Conservation (phyloP, 2,329 filamentous ascomycete genomes). For the Xylariomycetidae sp. region DNA sequence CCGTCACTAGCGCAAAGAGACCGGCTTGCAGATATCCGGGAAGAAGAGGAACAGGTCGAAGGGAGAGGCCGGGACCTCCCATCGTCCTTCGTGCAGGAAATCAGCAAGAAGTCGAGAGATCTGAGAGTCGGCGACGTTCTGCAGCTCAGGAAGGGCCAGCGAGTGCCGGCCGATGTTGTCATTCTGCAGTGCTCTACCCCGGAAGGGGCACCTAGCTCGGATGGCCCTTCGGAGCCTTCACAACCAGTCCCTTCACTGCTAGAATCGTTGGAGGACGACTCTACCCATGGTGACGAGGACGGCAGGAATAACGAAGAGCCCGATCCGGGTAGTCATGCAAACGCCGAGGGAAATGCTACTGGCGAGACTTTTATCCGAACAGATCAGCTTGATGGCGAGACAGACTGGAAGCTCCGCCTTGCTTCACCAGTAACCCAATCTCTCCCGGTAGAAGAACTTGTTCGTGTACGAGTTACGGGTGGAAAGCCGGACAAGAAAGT, state of each 20-base stretch:
- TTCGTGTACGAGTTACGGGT: constrained; percentile 65
- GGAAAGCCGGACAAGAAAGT: constrained; percentile 90
- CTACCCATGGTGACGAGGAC: constrained; percentile 16
- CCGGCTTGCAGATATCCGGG: constrained; percentile 59
- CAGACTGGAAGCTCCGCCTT: constrained; percentile 93
- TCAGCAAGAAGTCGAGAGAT: constrained; percentile 76
- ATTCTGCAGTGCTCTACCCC: constrained; percentile 75
- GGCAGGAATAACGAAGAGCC: constrained; percentile 31
- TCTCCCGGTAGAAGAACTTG: constrained; percentile 67
- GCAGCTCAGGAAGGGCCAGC: constrained; percentile 84
- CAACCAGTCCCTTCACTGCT: too few relatives aligned
- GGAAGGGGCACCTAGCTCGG: constrained; percentile 39
- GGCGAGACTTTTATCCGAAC: constrained; percentile 97
- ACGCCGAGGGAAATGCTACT: constrained; percentile 37
- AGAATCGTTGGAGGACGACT: constrained; percentile 26
- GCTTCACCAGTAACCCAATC: constrained; percentile 80
- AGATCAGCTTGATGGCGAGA: constrained; percentile 95
- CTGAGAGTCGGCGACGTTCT: constrained; percentile 94
- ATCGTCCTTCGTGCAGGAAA: constrained; percentile 54
- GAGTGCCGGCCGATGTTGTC: constrained; percentile 89
- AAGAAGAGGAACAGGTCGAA: constrained; percentile 57
- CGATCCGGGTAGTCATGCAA: constrained; percentile 20
- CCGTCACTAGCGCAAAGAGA: constrained; percentile 30
- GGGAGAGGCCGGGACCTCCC: constrained; percentile 33
- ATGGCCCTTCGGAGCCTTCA: too few relatives aligned